A percentile compares a stretch with the other conserved stretches of the same genome.
These are phyloP conservation scores for Crassisporium funariophilum DNA, from an alignment of 768 basidiomycete genomes.

Conservation along the genomic window DNA sequence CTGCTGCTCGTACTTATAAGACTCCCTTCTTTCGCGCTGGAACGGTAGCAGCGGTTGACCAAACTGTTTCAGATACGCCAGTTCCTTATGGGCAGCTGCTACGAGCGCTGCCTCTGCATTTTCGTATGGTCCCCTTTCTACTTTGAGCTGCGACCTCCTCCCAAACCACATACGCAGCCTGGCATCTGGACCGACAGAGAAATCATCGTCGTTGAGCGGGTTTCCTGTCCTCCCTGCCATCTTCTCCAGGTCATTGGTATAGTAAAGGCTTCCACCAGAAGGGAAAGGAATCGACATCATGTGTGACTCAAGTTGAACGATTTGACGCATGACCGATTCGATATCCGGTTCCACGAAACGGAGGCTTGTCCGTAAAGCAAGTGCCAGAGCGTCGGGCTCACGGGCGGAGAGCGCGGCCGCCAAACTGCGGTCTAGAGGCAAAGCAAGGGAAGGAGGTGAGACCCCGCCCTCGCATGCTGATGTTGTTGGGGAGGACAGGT, in stretches of 20 bases:
- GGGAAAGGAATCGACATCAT: constrained; percentile 47
- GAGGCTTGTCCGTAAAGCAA: constrained; percentile 36
- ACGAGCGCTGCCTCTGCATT: constrained; percentile 45
- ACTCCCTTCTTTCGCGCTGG: constrained; percentile 42
- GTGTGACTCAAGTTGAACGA: constrained; percentile 37
- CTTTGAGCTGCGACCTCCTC: constrained; percentile 47
- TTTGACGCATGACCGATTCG: constrained; percentile 37
- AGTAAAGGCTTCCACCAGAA: constrained; percentile 48
- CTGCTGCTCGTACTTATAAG: constrained; percentile 47
- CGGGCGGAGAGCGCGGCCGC: too few species aligned
- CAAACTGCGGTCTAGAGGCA: too few species aligned
- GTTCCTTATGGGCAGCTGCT: constrained; percentile 46
- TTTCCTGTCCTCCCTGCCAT: constrained; percentile 31
- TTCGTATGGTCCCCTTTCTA: constrained; percentile 51
- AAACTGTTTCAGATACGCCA: constrained; percentile 48
- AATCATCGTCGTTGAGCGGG: constrained; percentile 25
- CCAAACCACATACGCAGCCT: constrained; percentile 33
- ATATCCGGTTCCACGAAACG: constrained; percentile 31
- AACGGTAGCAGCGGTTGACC: constrained; percentile 50
- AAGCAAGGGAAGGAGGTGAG: too few species aligned
- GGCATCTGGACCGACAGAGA: constrained; percentile 36
- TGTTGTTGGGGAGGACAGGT: too few species aligned
- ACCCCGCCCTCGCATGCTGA: too few species aligned
- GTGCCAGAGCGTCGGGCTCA: too few species aligned
- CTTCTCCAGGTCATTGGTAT: constrained; percentile 37